Base-by-base conservation (phyloP, 768 basidiomycete species). In the Lyophyllum shimeji region DNA sequence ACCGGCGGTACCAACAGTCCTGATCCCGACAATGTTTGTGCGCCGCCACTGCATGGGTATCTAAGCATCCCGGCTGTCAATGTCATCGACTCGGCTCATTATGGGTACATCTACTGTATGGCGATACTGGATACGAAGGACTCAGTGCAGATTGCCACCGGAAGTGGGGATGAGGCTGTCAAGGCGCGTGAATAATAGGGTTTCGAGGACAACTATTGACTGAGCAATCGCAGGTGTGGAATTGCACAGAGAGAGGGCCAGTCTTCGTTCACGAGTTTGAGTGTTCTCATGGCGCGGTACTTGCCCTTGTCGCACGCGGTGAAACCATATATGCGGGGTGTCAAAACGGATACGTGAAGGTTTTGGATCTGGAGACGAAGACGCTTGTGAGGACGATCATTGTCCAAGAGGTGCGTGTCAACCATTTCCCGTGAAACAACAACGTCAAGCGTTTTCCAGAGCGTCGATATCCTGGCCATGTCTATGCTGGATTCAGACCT, bases 81-180 rank as follows among this genome's bases (percentile, higher is more conserved):
- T 61, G 87, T 94, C 27, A 76, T 94, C 24, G 86, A 90, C 61
- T 90, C 92, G 1, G 96, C 95, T 2, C 96, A 98, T 70, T 95
- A 86, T 67, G 96, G 96, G 8, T 98, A 98, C 65, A 81, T 98
- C 12, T 95, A 96, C 67, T 93, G 89, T 63, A 86, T 94, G 84
- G 65, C 71, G 6, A 63, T 76, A 23, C 55, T 79, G 37, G 64
- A 71, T 25, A 63, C 62, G 3, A 57, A 63, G 33, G 67, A 66
- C 12, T 65, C 64, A 1, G 65, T 67, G 17, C 80, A 84, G 52
- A 79, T 97, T 13, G 82, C 89, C 12, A 93, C 92, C 13, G 94
- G 94, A 13, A 89, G 93, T 57, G 96, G 96, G 0, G 96, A 98
- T 60, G 93, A 94, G 65, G 83, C 82, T 5, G 85, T 98, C 64